Evolutionary conservation across 345 rosid genomes (phyloP), one percentile per base, ranked within the genome.

Genomic region (Luvunga scandens): DNA sequence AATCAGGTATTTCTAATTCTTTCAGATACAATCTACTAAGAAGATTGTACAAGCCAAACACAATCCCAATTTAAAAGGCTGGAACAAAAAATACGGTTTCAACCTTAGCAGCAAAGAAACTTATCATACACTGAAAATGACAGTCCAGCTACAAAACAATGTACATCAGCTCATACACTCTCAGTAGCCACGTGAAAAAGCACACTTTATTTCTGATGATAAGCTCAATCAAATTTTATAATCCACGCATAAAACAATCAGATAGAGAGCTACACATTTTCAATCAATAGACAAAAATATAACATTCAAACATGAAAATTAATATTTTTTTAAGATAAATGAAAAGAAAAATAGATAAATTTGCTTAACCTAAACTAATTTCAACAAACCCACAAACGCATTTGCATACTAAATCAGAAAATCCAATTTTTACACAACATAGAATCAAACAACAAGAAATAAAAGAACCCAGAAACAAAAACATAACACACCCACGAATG

Each of bases 401-500:
- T n/a, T 70, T 50, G 38, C 7, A 50, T 18, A 27, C 73, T 4
- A 25, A 69, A 7, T 18, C 12, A 48, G 28, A 25, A 66, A 33
- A 4, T 18, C 57, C 21, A n/a, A 8, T 8, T 9, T 21, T 38
- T 34, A 19, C 9, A 34, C 8, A 30, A 6, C 7, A 33, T 5
- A 2, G 39, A 16, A 64, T 53, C 21, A 18, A 6, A 19, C 38
- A 65, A 16, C 5, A 28, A 24, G 13, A 24, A 9, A 27, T 1
- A 16, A 5, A 27, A 61, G 34, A 61, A 61, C 7, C 34, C 66
- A 27, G 57, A 18, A 53, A 24, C n/a, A 56, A n/a, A 56, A 56
- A 56, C 24, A 4, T 2, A 53, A 77, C 83, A n/a, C 71, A 91
- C 95, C 98, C 97, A 6, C 95, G 94, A 70, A 94, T 84, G 9